Conservation (phyloP, 1,139 yeast species). For the Diutina siamensis region DNA sequence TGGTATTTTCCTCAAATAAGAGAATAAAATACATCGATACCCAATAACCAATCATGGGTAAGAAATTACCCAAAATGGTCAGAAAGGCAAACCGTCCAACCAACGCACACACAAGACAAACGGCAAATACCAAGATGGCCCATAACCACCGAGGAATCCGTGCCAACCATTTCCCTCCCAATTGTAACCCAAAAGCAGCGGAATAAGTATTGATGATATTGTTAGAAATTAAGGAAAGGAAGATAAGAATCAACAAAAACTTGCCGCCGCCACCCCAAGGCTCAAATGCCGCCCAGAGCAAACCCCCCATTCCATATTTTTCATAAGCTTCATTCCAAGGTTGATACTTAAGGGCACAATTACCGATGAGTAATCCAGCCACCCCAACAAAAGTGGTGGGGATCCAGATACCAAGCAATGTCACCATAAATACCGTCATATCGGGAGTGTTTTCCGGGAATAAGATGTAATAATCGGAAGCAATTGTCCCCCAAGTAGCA, state of each 20-base stretch:
- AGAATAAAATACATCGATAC: conserved; percentile 69
- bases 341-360: conserved; percentile 43
- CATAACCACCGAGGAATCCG: conserved; percentile 72
- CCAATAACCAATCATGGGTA: conserved; percentile 96
- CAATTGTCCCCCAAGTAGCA: conserved; percentile 83
- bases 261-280: conserved; percentile 79
- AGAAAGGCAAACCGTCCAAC: conserved; percentile 73
- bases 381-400: conserved; percentile 77
- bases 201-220: conserved; percentile 77
- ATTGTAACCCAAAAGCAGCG: conserved; percentile 70
- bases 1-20: conserved; percentile 59
- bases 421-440: conserved; percentile 41
- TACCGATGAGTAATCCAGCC: conserved; percentile 59
- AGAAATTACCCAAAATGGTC: conserved; percentile 69
- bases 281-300: conserved; percentile 52
- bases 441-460: conserved; percentile 69
- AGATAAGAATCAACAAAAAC: conserved; percentile 55
- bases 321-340: conserved; percentile 53
- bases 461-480: conserved; percentile 74
- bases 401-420: conserved; percentile 55
- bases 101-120: conserved; percentile 58
- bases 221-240: conserved; percentile 68
- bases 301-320: conserved; percentile 65
- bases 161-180: conserved; percentile 51
- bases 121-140: conserved; percentile 52